Conservation (phyloP, 1,139 yeast genomes). For the Yueomyces sp. region DNA sequence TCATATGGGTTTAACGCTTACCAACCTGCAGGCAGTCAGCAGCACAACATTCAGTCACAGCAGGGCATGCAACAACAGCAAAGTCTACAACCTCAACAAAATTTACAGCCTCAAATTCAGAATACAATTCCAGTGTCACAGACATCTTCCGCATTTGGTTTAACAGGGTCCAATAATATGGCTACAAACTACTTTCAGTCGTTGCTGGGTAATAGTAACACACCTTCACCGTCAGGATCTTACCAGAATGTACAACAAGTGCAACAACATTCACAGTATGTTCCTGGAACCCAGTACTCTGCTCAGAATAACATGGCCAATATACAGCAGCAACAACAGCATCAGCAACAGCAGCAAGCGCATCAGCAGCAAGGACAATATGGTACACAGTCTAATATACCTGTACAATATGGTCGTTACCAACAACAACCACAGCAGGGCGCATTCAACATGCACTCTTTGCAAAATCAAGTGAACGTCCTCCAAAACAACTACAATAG, state of each 20-base stretch:
- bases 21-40: not conserved
- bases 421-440: slow-evolving; percentile 6
- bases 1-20: not conserved
- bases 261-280: not conserved
- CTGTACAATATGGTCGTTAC: slow-evolving; percentile 4
- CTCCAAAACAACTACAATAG: slow-evolving; percentile 20
- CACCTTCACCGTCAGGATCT: slow-evolving; percentile 1
- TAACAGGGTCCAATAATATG: not conserved
- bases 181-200: not conserved
- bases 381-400: no score
- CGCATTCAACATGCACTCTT: slow-evolving; percentile 36
- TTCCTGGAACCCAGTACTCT: not conserved
- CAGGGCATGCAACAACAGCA: slow-evolving; percentile 1
- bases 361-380: slow-evolving; percentile 6
- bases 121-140: not conserved
- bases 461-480: slow-evolving; percentile 54
- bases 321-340: slow-evolving; percentile 10
- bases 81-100: not conserved
- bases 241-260: slow-evolving; percentile 6
- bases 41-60: no score
- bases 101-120: not conserved
- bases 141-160: not conserved
- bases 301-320: slow-evolving; percentile 15
- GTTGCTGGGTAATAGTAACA: not conserved
- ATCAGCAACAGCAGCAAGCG: slow-evolving; percentile 6